A percentile compares a stretch with the other conserved stretches of the same genome.
phyloP scores from a whole-genome alignment of 345 rosid species.

The Theobroma cacao region DNA sequence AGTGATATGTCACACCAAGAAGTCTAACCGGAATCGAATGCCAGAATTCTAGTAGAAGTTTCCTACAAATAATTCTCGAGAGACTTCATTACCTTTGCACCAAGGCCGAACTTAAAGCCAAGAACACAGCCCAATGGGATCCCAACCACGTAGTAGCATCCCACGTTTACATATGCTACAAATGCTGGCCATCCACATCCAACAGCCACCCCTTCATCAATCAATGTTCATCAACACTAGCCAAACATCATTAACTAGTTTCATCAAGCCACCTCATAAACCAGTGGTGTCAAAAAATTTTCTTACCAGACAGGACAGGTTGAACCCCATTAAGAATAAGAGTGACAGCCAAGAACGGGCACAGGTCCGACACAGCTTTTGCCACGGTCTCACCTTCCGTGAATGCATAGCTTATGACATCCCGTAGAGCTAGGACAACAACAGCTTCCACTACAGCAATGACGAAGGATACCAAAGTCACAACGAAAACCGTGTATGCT shows the following conservation, averaged over 20 bases:
- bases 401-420: constrained; percentile 57
- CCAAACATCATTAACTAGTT: neutral
- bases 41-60: too few relatives aligned
- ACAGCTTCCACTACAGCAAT: constrained; percentile 44
- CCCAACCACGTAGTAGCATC: constrained; percentile 59
- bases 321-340: constrained; percentile 51
- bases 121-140: constrained; percentile 53
- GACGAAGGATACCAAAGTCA: constrained; percentile 40
- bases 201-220: constrained; percentile 59
- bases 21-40: neutral
- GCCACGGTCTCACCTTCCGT: constrained; percentile 55
- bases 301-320: constrained; percentile 66
- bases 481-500: constrained; percentile 42
- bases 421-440: constrained; percentile 36
- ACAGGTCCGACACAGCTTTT: constrained; percentile 48
- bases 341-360: constrained; percentile 53
- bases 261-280: neutral
- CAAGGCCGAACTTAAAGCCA: constrained; percentile 51
- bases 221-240: neutral
- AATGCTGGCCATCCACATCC: constrained; percentile 81
- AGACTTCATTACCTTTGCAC: constrained; percentile 47
- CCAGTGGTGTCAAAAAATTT: neutral
- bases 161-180: constrained; percentile 64
- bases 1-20: neutral
- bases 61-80: neutral